These are phyloP conservation scores for Crithidia fasciculata DNA, from an alignment of 208 protist genomes.

Conservation along the genomic window DNA sequence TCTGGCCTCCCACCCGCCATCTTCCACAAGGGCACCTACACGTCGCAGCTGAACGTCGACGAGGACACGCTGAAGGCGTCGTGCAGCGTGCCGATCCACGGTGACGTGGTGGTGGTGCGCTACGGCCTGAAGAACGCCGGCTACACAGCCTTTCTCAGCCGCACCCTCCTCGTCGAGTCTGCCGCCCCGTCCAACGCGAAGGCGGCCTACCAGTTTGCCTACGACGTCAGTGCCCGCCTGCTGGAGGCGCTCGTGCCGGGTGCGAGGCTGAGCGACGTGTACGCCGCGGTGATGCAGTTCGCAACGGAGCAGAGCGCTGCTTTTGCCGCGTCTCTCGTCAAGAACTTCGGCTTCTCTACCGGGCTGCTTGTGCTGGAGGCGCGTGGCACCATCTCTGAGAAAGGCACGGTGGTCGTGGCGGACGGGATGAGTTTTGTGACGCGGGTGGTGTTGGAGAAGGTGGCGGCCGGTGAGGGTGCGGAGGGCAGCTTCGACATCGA, in stretches of 20 bases:
- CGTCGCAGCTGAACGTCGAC: conserved; percentile 65
- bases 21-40: conserved; percentile 78
- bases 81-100: conserved; percentile 48
- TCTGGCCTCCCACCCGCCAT: conserved; percentile 71
- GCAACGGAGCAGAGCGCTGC: conserved; percentile 48
- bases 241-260: conserved; percentile 66
- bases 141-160: conserved; percentile 81
- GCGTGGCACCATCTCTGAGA: conserved; percentile 82
- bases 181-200: conserved; percentile 65
- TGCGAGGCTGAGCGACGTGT: conserved; percentile 62
- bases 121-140: conserved; percentile 80
- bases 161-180: conserved; percentile 78
- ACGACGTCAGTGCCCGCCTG: conserved; percentile 75
- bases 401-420: conserved; percentile 61
- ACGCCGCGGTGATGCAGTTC: conserved; percentile 50
- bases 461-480: conserved; percentile 30
- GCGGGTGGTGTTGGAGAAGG: conserved; percentile 71
- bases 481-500: conserved; percentile 63
- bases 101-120: conserved; percentile 79
- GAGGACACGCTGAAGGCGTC: conserved; percentile 36
- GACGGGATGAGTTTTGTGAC: conserved; percentile 89
- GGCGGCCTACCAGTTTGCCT: conserved; percentile 79
- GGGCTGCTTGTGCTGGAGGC: conserved; percentile 84
- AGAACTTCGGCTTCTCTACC: conserved; percentile 82
- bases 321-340: conserved; percentile 57